Evolutionary conservation across 2,329 filamentous ascomycete genomes (phyloP).

Genomic region (Cladosporium oxysporum): DNA sequence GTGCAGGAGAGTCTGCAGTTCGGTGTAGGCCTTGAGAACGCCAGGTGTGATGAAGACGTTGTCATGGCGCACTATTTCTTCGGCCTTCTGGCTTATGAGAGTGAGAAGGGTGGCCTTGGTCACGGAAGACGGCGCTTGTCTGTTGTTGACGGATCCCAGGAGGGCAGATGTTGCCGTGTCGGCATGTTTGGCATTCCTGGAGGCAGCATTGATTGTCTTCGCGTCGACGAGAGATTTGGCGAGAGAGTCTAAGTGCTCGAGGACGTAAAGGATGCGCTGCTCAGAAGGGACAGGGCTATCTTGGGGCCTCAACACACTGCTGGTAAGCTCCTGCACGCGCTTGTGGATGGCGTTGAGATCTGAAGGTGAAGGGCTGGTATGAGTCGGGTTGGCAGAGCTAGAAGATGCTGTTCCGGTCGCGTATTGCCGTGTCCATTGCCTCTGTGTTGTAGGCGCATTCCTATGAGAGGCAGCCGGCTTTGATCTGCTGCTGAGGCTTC

Average conservation of each 20-base stretch:
- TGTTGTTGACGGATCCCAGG: constrained; percentile 49
- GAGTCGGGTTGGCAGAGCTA: constrained; percentile 8
- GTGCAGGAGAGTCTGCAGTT: constrained; percentile 71
- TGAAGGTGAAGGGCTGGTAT: background rate
- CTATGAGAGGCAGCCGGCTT: background rate
- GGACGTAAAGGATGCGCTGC: constrained; percentile 36
- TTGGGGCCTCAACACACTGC: constrained; percentile 29
- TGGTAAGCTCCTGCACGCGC: constrained; percentile 33
- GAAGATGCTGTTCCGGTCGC: constrained; percentile 44
- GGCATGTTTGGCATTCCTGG: constrained; percentile 4
- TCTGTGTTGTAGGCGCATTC: background rate
- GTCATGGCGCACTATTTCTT: constrained; percentile 69
- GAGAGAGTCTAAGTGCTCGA: constrained; percentile 35
- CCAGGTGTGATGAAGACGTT: constrained; percentile 77
- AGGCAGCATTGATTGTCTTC: constrained; percentile 15
- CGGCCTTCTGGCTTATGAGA: constrained; percentile 59
- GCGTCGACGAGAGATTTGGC: constrained; percentile 31
- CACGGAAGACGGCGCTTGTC: constrained; percentile 36
- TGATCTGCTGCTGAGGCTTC: constrained; percentile 11
- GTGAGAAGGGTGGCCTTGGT: constrained; percentile 41
- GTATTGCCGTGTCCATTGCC: background rate
- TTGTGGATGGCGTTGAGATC: constrained; percentile 30
- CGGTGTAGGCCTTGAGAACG: constrained; percentile 73
- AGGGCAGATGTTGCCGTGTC: constrained; percentile 57
- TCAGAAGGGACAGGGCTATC: constrained; percentile 31